Percentiles rank a stretch among this genome's conserved stretches.
phyloP scores from a whole-genome alignment of 345 rosid genomes.

The Acer campestre region DNA sequence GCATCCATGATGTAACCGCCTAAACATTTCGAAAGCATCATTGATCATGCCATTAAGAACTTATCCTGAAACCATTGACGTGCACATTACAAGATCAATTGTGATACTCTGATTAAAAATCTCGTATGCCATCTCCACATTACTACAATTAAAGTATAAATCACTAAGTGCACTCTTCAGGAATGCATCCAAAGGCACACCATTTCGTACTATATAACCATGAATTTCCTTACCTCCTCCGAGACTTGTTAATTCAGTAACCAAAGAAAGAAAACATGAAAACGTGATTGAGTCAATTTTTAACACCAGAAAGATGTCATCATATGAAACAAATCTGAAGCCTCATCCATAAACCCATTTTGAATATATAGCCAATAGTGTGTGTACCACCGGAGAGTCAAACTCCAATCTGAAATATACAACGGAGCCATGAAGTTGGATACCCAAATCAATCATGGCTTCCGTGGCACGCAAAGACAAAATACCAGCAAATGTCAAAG shows the following conservation, averaged over 20 bases:
- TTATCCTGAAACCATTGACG: no score
- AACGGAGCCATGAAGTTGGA: conserved; percentile 47
- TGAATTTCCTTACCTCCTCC: conserved; percentile 49
- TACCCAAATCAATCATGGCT: background rate
- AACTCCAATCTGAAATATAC: conserved; percentile 66
- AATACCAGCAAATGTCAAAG: conserved; percentile 60
- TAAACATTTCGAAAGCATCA: no score
- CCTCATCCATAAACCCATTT: conserved; percentile 61
- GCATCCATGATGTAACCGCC: no score
- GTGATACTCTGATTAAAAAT: no score
- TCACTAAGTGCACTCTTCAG: no score
- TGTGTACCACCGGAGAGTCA: conserved; percentile 52
- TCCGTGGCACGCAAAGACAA: conserved; percentile 38
- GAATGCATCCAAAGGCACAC: conserved; percentile 57
- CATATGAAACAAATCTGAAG: conserved; percentile 47
- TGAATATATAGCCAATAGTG: conserved; percentile 67
- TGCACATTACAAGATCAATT: no score
- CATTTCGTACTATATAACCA: conserved; percentile 66
- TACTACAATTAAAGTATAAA: no score
- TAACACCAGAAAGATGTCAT: conserved; percentile 54
- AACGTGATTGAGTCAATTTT: conserved; percentile 69
- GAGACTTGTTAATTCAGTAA: conserved; percentile 42
- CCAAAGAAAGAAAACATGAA: conserved; percentile 74
- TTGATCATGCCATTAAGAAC: no score
- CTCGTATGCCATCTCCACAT: no score